These are phyloP conservation scores for Globisporangium carolinianum DNA, from an alignment of 352 stramenopile species.

Conservation along the genomic window DNA sequence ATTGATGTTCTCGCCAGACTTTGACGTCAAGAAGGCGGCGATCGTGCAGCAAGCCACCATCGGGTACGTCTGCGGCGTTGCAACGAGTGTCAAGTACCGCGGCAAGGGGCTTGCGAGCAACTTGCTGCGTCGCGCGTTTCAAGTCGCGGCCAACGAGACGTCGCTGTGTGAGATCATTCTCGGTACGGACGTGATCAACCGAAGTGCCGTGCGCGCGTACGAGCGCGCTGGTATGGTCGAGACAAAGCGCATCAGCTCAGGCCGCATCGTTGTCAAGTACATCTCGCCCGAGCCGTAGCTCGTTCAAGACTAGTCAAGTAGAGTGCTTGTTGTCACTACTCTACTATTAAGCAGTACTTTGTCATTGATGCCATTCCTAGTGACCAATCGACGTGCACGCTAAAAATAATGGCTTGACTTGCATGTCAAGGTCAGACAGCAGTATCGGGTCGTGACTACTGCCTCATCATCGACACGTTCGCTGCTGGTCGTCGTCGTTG, in stretches of 20 bases:
- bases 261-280: background rate
- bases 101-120: constrained; percentile 2
- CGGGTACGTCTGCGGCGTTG: constrained; percentile 11
- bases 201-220: constrained; percentile 12
- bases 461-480: no score
- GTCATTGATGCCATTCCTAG: no score
- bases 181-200: constrained; percentile 15
- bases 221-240: constrained; percentile 12
- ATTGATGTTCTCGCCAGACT: background rate
- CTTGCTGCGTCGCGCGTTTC: background rate
- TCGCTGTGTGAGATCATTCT: constrained; percentile 7
- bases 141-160: background rate
- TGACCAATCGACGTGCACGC: no score
- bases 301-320: no score
- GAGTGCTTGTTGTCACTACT: no score
- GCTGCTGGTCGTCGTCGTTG: no score
- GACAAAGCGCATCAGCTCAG: constrained; percentile 1
- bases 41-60: background rate
- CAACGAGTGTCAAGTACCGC: constrained; percentile 2
- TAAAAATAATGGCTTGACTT: no score
- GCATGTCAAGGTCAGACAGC: no score
- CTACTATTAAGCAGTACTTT: no score
- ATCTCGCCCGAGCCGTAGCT: background rate
- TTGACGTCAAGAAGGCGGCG: background rate
- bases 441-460: no score